phyloP scores from a whole-genome alignment of 352 stramenopile genomes.

The Thalassiosira allenii region DNA sequence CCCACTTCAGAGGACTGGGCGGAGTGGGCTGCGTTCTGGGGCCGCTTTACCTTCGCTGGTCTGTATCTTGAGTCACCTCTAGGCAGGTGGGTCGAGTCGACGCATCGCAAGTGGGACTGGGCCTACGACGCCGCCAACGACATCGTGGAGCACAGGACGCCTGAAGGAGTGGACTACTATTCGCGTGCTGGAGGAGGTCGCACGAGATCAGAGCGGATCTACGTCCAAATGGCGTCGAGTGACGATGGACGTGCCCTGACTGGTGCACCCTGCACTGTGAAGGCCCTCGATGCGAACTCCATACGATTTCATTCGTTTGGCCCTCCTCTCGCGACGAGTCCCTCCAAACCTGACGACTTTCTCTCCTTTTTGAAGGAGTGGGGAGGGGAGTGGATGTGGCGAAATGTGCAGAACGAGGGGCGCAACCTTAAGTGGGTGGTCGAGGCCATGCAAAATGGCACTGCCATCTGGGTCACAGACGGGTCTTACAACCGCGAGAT shows the following conservation, averaged over 20 bases:
- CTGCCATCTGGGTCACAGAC: slow-evolving; percentile 13
- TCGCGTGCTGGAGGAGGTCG: too few species aligned
- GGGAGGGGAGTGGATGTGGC: slow-evolving; percentile 26
- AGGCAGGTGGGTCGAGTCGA: slow-evolving; percentile 6
- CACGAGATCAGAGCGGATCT: neutral
- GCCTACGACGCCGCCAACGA: slow-evolving; percentile 3
- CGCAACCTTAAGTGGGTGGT: neutral
- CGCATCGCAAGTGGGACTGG: slow-evolving; percentile 11
- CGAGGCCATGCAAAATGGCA: neutral
- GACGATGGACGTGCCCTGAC: neutral
- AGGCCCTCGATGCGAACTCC: neutral
- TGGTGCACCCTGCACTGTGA: neutral
- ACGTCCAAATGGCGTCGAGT: neutral
- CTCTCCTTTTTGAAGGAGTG: neutral
- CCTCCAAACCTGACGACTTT: neutral
- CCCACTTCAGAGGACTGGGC: slow-evolving; percentile 4
- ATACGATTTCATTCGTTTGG: neutral
- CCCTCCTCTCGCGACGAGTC: too few species aligned
- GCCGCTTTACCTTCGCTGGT: neutral
- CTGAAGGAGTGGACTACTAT: too few species aligned
- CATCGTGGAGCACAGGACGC: neutral
- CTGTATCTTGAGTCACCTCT: neutral
- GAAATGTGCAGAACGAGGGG: neutral
- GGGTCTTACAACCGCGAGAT: slow-evolving; percentile 25
- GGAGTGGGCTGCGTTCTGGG: slow-evolving; percentile 20